These are phyloP conservation scores for Aspergillus coremiiformis DNA, from an alignment of 495 filamentous ascomycete genomes.

Conservation along the genomic window DNA sequence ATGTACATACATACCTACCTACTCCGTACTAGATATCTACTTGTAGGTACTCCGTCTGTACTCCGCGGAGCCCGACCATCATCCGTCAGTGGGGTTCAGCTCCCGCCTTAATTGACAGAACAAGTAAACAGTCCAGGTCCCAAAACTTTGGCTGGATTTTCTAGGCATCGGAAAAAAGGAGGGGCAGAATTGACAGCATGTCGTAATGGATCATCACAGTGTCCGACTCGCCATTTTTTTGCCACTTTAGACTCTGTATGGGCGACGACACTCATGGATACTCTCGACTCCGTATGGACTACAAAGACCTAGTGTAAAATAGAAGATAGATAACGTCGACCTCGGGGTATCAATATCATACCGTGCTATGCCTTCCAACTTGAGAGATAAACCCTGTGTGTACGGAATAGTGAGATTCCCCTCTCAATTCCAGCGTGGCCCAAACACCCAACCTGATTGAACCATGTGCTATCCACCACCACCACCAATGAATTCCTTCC, in stretches of 20 bases:
- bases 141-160: conserved; percentile 6
- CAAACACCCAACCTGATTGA: background rate
- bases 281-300: too few relatives aligned
- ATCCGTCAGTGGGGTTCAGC: background rate
- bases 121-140: background rate
- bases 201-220: conserved; percentile 5
- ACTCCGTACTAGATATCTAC: background rate
- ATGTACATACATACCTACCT: too few relatives aligned
- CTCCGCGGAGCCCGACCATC: background rate
- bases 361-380: background rate
- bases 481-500: background rate
- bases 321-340: background rate
- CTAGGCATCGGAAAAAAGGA: conserved; percentile 8
- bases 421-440: background rate
- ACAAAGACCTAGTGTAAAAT: background rate
- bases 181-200: conserved; percentile 8
- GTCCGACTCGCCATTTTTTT: background rate
- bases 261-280: too few relatives aligned
- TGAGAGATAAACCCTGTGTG: background rate
- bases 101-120: background rate
- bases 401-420: too few relatives aligned
- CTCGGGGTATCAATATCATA: background rate
- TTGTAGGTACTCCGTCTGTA: background rate
- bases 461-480: background rate
- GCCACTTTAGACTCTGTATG: background rate